Evolutionary conservation across 768 basidiomycete genomes (phyloP).

Genomic region (Pulveroboletus sp.): DNA sequence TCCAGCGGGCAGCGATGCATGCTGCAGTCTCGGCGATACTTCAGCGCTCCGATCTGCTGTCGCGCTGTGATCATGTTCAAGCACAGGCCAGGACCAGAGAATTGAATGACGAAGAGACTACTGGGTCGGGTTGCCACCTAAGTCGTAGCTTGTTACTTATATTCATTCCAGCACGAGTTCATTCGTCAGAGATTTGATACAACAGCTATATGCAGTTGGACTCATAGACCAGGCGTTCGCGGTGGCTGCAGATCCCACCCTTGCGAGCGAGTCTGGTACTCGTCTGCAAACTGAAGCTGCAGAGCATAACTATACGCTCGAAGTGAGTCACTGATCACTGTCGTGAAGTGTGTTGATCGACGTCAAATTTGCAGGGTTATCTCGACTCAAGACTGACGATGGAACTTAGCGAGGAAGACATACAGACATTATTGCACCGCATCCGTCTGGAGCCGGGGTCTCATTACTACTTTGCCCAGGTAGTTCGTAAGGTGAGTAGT

Average conservation of each 20-base stretch:
- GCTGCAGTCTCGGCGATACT: slow-evolving; percentile 46
- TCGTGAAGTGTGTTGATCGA: slow-evolving; percentile 1
- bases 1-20: slow-evolving; percentile 43
- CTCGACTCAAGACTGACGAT: slow-evolving; percentile 54
- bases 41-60: slow-evolving; percentile 51
- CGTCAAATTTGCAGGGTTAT: slow-evolving; percentile 31
- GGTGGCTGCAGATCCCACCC: slow-evolving; percentile 46
- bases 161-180: slow-evolving; percentile 17
- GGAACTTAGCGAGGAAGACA: slow-evolving; percentile 44
- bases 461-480: slow-evolving; percentile 55
- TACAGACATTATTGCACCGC: slow-evolving; percentile 30
- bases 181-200: slow-evolving; percentile 36
- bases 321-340: slow-evolving; percentile 38
- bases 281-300: slow-evolving; percentile 56
- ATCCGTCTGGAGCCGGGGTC: slow-evolving; percentile 54
- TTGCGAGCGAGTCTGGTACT: slow-evolving; percentile 44
- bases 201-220: slow-evolving; percentile 49
- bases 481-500: slow-evolving; percentile 51
- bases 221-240: slow-evolving; percentile 55
- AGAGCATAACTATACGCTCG: slow-evolving; percentile 55
- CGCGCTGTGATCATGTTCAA: slow-evolving; percentile 49
- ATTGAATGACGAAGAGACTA: slow-evolving; percentile 20
- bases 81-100: slow-evolving; percentile 28
- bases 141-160: slow-evolving; percentile 8
- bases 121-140: slow-evolving; percentile 10